Base-by-base conservation (phyloP, 2,329 filamentous ascomycete species). In the Monosporascus sp. region DNA sequence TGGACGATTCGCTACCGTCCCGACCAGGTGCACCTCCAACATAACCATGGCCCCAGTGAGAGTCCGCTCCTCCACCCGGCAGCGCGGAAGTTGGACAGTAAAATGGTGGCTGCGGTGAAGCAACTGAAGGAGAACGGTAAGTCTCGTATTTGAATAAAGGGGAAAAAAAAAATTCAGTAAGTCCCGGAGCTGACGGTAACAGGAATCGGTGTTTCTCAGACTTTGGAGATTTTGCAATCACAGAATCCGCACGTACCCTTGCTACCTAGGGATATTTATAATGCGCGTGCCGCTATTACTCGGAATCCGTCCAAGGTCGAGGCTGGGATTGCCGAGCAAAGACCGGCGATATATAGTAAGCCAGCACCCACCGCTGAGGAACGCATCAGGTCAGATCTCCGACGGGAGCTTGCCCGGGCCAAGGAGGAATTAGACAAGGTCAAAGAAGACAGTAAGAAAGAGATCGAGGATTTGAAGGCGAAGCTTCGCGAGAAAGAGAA, bases 101-200 rank as follows among this genome's bases (percentile, higher is more conserved):
- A 83, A 66, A 86, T 86, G 77, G 82, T 87, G 50, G 82, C 83
- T 49, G 82, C 82, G 35, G 84, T 87, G 37, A 87, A 86, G 65
- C 75, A 80, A 52, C 73, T 87, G 4, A 86, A 86, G 68, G 83
- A 86, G 63, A 81, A 78, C 65, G 84, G 84, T 86, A 78, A 64
- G 76, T 72, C 50, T 55, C 56, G 51, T 49, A 49, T n/a, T 15
- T 31, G 28, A 2, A 31, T 22, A 22, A 22, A 22, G 20, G 20
- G 20, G 20, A 11, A 5, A 28, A 47, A 11, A 53, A 50, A 52
- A 55, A 17, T 38, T n/a, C 35, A 31, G 43, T 24, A 50, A 37
- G 41, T 26, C 35, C 49, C n/a, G 65, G 69, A 71, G 65, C 72
- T 68, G 61, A 68, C 62, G 41, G 43, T 57, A 56, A 51, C 66